phyloP scores from a whole-genome alignment of 768 basidiomycete genomes.

The Auricularia cornea region DNA sequence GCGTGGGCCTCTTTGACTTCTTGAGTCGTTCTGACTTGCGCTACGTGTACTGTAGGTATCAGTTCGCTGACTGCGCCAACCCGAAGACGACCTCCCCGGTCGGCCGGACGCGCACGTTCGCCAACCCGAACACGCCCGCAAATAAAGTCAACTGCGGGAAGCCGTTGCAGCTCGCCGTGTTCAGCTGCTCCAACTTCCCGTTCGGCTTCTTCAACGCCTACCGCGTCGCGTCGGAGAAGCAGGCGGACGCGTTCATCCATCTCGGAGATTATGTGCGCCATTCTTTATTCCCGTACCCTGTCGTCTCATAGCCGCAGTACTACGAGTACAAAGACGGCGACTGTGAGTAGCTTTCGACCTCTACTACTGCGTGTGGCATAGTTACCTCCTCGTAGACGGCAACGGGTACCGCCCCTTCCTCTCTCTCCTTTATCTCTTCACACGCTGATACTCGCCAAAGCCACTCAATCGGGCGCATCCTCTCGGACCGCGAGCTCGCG shows the following conservation, averaged over 20 bases:
- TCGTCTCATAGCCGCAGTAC: neutral
- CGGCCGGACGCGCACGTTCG: slow-evolving; percentile 18
- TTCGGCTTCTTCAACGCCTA: slow-evolving; percentile 17
- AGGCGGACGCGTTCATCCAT: neutral
- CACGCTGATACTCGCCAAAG: slow-evolving; percentile 15
- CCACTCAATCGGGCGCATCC: slow-evolving; percentile 39
- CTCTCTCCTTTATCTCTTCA: too few relatives aligned
- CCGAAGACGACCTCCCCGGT: slow-evolving; percentile 11
- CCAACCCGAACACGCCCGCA: slow-evolving; percentile 9
- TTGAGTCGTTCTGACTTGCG: neutral
- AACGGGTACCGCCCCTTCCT: too few relatives aligned
- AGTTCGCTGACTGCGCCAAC: slow-evolving; percentile 17
- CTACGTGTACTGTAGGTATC: neutral
- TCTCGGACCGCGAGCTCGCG: slow-evolving; percentile 45
- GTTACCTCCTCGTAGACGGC: neutral
- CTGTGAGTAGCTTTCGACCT: neutral
- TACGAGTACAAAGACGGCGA: neutral
- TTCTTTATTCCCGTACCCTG: neutral
- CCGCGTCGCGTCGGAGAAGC: neutral
- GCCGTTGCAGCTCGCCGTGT: slow-evolving; percentile 15
- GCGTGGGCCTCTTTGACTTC: neutral
- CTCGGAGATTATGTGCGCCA: neutral
- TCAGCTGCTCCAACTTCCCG: slow-evolving; percentile 18
- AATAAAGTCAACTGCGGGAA: slow-evolving; percentile 6
- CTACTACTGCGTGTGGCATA: neutral